Evolutionary conservation across 1,284 basidiomycete genomes (phyloP).

Genomic region (Leccinum subfulvum): DNA sequence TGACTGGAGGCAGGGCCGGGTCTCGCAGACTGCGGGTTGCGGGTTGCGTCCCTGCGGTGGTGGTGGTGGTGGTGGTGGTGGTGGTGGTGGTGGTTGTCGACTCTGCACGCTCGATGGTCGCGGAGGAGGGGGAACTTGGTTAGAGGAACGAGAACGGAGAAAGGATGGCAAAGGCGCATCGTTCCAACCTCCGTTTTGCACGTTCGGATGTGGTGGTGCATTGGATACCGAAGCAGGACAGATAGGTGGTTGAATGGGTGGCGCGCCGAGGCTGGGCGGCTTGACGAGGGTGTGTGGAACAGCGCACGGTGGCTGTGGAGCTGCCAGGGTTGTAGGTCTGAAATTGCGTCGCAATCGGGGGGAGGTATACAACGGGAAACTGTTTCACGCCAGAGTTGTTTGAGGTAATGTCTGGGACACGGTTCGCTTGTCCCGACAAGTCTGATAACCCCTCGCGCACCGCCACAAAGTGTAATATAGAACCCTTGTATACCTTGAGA

Average conservation of each 20-base stretch:
- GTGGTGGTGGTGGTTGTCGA: conserved; percentile 27
- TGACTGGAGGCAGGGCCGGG: conserved; percentile 40
- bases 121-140: conserved; percentile 45
- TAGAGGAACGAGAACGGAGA: conserved; percentile 43
- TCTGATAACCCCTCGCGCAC: conserved; percentile 62
- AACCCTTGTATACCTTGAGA: conserved; percentile 76
- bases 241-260: conserved; percentile 20
- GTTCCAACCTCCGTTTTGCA: conserved; percentile 87
- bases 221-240: conserved; percentile 24
- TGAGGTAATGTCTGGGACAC: conserved; percentile 24
- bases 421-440: conserved; percentile 39
- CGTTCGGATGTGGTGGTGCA: conserved; percentile 44
- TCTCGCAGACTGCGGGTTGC: too few relatives aligned
- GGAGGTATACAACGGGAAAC: background rate
- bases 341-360: conserved; percentile 12
- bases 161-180: conserved; percentile 81
- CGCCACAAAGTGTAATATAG: conserved; percentile 55
- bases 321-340: conserved; percentile 8
- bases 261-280: conserved; percentile 20
- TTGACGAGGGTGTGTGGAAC: conserved; percentile 27
- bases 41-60: conserved; percentile 40
- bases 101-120: conserved; percentile 60
- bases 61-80: conserved; percentile 34
- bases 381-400: conserved; percentile 21
- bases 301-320: conserved; percentile 22